Conservation (phyloP, 2,329 filamentous ascomycete genomes). For the Paradendryphiella salina region DNA sequence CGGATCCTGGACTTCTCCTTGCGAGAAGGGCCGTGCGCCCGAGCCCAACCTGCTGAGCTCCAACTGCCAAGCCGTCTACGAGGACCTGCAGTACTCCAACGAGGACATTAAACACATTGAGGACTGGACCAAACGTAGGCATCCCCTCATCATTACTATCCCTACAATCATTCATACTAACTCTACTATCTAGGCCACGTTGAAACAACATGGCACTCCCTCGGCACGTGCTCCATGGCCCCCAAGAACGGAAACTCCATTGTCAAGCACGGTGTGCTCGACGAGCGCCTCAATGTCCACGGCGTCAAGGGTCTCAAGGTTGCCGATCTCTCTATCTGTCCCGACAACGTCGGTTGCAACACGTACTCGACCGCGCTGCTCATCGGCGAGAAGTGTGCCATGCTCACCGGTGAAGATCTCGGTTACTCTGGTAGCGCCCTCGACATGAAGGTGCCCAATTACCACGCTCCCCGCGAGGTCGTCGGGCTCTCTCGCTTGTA, state of each 20-base stretch:
- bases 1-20: constrained; percentile 68
- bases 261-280: constrained; percentile 77
- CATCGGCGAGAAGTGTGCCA: constrained; percentile 74
- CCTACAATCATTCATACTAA: neutral
- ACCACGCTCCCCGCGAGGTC: constrained; percentile 54
- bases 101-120: constrained; percentile 67
- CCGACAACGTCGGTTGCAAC: constrained; percentile 69
- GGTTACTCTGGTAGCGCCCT: constrained; percentile 72
- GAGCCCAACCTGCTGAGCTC: constrained; percentile 61
- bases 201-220: constrained; percentile 73
- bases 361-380: constrained; percentile 71
- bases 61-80: constrained; percentile 62
- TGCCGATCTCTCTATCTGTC: constrained; percentile 74
- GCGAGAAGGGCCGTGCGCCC: constrained; percentile 59
- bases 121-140: constrained; percentile 59
- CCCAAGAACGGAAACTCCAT: constrained; percentile 76
- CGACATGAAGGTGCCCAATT: constrained; percentile 71
- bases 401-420: constrained; percentile 72
- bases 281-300: constrained; percentile 76
- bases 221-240: constrained; percentile 75
- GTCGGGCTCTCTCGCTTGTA: constrained; percentile 50
- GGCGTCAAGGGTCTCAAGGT: constrained; percentile 78
- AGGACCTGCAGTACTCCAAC: constrained; percentile 68
- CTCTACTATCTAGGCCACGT: constrained; percentile 55
- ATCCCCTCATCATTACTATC: neutral